Base-by-base conservation (phyloP, 345 rosid genomes). In the Euclidium syriacum region DNA sequence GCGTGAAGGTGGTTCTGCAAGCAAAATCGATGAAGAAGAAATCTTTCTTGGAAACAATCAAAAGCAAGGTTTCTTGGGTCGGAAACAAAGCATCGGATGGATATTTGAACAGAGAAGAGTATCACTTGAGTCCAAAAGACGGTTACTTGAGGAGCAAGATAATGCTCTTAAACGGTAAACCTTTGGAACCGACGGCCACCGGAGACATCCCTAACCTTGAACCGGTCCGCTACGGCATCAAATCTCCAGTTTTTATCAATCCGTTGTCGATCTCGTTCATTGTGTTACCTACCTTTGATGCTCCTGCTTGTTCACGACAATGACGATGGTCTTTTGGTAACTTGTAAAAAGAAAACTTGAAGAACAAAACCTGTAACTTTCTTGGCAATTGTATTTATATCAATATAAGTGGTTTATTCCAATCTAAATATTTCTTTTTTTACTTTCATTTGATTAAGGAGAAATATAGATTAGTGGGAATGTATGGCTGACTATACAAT, bases 161-260 rank as follows among this genome's bases (percentile, higher is more conserved):
- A 16, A 77, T 85, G 86, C 60, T 92, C 49, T 85, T 89, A 16
- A 92, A 92, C n/a, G 96, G 95, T 54, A 42, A 71, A 3, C 95
- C 95, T 2, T 30, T 92, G 62, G 64, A 72, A 76, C 84, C 84
- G 1, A 73, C 86, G 0, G 62, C 3, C 40, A 62, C 73, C 1
- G 81, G 85, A 56, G 75, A 72, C 63, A 82, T 92, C 66, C 98
- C 96, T 3, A 39, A 42, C 9, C 51, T 92, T 42, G 69, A 92
- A 9, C 96, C 96, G 1, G 82, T 74, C 5, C 75, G 7, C 11
- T 63, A 41, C 3, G 61, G 68, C 9, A 73, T 74, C 43, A 78
- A 63, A 7, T 87, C 87, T 48, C 88, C 88, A 0, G 48, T 89
- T 39, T 58, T 75, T 26, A 33, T 90, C 22, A 68, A 78, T 40